Evolutionary conservation across 2,329 filamentous ascomycete genomes (phyloP), one percentile per base, ranked within the genome.

Genomic region (Apiospora rasikravindrae): DNA sequence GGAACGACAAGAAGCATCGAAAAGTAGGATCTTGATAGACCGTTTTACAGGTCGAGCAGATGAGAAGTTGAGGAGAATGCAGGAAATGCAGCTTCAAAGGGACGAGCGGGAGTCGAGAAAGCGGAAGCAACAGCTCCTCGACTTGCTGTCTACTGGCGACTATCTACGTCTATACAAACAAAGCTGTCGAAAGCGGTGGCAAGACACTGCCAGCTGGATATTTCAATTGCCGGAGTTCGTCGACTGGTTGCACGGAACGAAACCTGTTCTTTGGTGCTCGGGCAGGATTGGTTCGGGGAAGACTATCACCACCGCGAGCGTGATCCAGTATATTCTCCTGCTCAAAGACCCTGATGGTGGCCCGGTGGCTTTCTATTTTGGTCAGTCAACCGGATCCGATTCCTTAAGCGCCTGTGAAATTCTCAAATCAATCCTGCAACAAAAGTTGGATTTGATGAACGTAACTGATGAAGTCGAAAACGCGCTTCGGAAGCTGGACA

Each of bases 1-100:
- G 44, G 78, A 77, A 64, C 72, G 73, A n/a, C 67, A 76, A 69
- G 40, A 71, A 40, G 75, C 75, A 44, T 29, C 70, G 42, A 42
- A 64, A 11, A 61, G 64, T 37, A 71, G 74, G 51, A 26, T 14
- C 16, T 64, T 49, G n/a, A 6, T 76, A 24, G 37, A 22, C 19
- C 51, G 33, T 26, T 66, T 75, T 47, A 22, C 45, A 22, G 57
- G 47, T 4, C 70, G 67, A 24, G 14, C 26, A 10, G 49, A 66
- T 4, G 8, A n/a, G 10, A n/a, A 1, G 19, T 26, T 47, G 4
- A 14, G 5, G 2, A 49, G 11, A 13, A 1, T 6, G 0, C 26
- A 37, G 2, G 24, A 29, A 5, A 49, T 69, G 67, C 42, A 49
- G 37, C 16, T 69, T 49, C 24, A 69, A n/a, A 29, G 7, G 3